Evolutionary conservation across 2,329 filamentous ascomycete species (phyloP), one percentile per base, ranked within the genome.

Genomic region (Claviceps arundinis): DNA sequence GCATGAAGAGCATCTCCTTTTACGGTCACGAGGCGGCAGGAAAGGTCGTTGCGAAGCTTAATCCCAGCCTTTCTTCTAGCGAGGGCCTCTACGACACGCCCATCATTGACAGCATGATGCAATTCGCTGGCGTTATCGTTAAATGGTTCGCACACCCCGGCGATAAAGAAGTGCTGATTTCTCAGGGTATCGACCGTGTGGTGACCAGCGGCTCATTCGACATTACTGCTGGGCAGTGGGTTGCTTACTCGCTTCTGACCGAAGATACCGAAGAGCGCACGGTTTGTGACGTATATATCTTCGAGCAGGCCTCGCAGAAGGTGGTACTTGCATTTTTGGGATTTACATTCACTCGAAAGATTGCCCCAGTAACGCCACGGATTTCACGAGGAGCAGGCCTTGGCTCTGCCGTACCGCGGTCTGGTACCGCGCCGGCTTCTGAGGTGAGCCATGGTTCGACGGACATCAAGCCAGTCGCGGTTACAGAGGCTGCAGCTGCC

Each of bases 51-150:
- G 46, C 46, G 24, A 38, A 37, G 13, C 34, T 40, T 37, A 17
- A 48, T 40, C 17, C 37, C 17, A 40, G 5, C 13, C 14, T 40
- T 13, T 16, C 17, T 13, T 13, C 46, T 5, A 16, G 34, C 22
- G 46, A 48, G 34, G 5, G 13, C 24, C 37, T 40, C 17, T 48
- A 40, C 37, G 46, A 48, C 19, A 40, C 34, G 2, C 46, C 46
- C 46, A 38, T 48, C 34, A 48, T 48, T 24, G 46, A 26, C 7
- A 40, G 46, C 37, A 38, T 48, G 46, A 48, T 48, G 46, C 46
- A 48, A 17, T 48, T 38, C 14, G 46, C 46, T 13, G 46, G 34
- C 13, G 16, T 48, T 13, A 2, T 40, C 2, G 46, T 48, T 19
- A 48, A 40, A 16, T 48, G 19, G 34, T 48, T 48, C 16, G 46